Conservation (phyloP, 768 basidiomycete species). For the Dioszegia aurantiaca region DNA sequence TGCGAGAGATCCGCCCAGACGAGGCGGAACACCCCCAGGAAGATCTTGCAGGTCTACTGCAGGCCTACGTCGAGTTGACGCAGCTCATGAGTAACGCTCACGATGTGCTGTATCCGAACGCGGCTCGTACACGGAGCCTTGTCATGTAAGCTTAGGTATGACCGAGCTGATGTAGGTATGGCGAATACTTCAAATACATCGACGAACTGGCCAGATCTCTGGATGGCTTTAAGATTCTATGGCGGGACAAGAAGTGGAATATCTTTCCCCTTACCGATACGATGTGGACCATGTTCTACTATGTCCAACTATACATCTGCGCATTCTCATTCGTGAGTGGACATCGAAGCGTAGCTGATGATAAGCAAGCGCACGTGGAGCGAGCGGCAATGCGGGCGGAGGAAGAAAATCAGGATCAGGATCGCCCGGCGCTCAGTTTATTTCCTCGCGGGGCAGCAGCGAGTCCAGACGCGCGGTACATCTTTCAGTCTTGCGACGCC, state of each 20-base stretch:
- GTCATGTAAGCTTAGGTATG: conserved; percentile 24
- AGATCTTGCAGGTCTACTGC: conserved; percentile 37
- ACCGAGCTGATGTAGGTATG: conserved; percentile 25
- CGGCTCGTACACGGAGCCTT: conserved; percentile 36
- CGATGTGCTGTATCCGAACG: conserved; percentile 46
- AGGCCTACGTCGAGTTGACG: conserved; percentile 48
- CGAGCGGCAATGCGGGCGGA: conserved; percentile 40
- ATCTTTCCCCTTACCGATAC: conserved; percentile 40
- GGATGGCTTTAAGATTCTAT: conserved; percentile 40
- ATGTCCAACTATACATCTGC: conserved; percentile 40
- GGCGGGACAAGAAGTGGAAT: conserved; percentile 40
- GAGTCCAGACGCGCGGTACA: conserved; percentile 44
- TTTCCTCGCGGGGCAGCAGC: conserved; percentile 46
- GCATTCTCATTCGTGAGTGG: conserved; percentile 45
- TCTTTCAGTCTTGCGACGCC: conserved; percentile 48
- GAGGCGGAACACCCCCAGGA: conserved; percentile 28
- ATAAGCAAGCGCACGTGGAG: conserved; percentile 47
- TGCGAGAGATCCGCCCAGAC: conserved; percentile 31
- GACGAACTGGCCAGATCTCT: conserved; percentile 43
- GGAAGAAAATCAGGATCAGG: conserved; percentile 28
- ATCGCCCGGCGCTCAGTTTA: conserved; percentile 30
- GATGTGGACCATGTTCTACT: conserved; percentile 44
- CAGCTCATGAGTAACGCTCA: conserved; percentile 49
- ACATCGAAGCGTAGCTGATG: conserved; percentile 5
- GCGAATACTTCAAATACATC: conserved; percentile 47